Percentiles rank a stretch among this genome's conserved stretches.
Conservation (phyloP, 2,329 filamentous ascomycete genomes). For the Cercospora beticola region DNA sequence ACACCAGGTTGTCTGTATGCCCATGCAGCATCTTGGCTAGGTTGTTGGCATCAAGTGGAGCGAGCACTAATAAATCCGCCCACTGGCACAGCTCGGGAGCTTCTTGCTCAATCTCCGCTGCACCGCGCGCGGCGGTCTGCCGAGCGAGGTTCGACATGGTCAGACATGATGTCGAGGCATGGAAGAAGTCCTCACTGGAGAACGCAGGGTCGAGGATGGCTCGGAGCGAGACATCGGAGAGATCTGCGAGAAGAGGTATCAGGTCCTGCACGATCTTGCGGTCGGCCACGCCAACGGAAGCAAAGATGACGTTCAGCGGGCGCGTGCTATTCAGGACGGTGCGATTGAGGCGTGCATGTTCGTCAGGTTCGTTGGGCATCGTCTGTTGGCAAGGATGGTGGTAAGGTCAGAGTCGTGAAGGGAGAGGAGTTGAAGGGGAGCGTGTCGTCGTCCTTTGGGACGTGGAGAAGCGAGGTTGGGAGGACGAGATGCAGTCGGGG, state of each 20-base stretch:
- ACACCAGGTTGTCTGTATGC: slow-evolving; percentile 74
- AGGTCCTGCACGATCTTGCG: slow-evolving; percentile 34
- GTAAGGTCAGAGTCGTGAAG: background rate
- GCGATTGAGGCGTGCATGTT: slow-evolving; percentile 1
- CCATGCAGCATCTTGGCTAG: slow-evolving; percentile 86
- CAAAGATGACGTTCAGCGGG: slow-evolving; percentile 39
- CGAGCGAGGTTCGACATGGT: slow-evolving; percentile 35
- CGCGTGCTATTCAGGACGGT: slow-evolving; percentile 14
- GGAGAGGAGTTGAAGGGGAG: background rate
- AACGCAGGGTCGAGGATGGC: slow-evolving; percentile 39
- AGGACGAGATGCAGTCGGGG: background rate
- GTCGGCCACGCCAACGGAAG: slow-evolving; percentile 38
- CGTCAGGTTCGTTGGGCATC: slow-evolving; percentile 9
- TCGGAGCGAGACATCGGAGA: slow-evolving; percentile 38
- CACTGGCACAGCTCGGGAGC: slow-evolving; percentile 74
- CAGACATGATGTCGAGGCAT: slow-evolving; percentile 35
- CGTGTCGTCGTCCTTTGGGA: background rate
- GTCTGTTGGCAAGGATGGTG: slow-evolving; percentile 1
- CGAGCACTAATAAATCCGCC: slow-evolving; percentile 82
- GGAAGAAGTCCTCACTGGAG: slow-evolving; percentile 36
- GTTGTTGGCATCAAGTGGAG: slow-evolving; percentile 79
- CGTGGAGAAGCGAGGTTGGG: background rate
- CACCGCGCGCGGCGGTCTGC: slow-evolving; percentile 25
- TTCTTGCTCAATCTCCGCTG: slow-evolving; percentile 39
- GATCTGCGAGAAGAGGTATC: slow-evolving; percentile 35